These are phyloP conservation scores for Rhynchospora pubera DNA, from an alignment of 176 grass and related monocot genomes.

Conservation along the genomic window DNA sequence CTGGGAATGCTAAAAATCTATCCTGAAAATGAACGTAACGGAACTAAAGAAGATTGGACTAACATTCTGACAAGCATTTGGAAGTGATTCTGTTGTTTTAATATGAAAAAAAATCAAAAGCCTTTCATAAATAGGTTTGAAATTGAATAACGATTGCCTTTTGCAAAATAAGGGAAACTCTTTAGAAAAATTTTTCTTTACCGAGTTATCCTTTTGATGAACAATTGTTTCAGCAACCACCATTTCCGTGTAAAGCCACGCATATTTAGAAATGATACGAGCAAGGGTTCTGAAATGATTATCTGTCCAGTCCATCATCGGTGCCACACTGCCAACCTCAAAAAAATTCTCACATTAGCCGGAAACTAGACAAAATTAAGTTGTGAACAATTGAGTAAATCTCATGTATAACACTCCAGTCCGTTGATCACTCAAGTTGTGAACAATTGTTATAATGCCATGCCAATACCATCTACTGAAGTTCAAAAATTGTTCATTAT, in stretches of 20 bases:
- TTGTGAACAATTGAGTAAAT: neutral
- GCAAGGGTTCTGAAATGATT: constrained; percentile 87
- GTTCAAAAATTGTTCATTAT: neutral
- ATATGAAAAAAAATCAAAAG: neutral
- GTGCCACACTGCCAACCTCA: constrained; percentile 51
- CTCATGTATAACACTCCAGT: neutral
- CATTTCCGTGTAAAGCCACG: constrained; percentile 97
- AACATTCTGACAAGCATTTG: neutral
- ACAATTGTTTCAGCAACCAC: constrained; percentile 91
- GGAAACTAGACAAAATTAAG: neutral
- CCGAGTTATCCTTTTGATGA: constrained; percentile 81
- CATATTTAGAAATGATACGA: constrained; percentile 74
- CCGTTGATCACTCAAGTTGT: too few species aligned
- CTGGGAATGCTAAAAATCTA: constrained; percentile 82
- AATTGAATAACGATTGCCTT: neutral
- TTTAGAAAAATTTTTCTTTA: constrained; percentile 17
- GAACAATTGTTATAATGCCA: neutral
- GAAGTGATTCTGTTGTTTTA: neutral
- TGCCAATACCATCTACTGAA: neutral
- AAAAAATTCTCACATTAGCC: constrained; percentile 11
- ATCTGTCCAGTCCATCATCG: constrained; percentile 99
- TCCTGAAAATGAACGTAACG: constrained; percentile 41
- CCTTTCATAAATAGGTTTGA: neutral
- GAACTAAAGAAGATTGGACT: neutral
- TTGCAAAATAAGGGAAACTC: neutral